Evolutionary conservation across 1,139 yeast genomes (phyloP).

Genomic region (Yamadazyma sp.): DNA sequence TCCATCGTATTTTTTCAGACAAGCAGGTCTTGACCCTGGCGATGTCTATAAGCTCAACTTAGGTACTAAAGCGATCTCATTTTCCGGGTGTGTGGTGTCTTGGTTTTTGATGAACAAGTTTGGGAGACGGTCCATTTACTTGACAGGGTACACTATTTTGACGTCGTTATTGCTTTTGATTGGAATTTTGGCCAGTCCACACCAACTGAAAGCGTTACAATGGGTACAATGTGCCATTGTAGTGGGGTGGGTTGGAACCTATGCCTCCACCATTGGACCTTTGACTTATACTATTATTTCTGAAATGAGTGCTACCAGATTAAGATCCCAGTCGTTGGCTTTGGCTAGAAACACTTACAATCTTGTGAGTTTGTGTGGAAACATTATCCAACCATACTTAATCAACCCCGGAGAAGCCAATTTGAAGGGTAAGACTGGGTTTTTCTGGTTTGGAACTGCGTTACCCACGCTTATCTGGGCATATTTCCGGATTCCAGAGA

Average conservation of each 20-base stretch:
- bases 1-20: conserved; percentile 35
- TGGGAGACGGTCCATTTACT: conserved; percentile 25
- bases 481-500: conserved; percentile 24
- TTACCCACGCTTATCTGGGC: conserved; percentile 24
- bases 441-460: conserved; percentile 42
- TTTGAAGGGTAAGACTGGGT: conserved; percentile 26
- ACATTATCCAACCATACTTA: conserved; percentile 24
- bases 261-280: conserved; percentile 25
- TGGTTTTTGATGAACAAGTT: conserved; percentile 21
- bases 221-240: conserved; percentile 24
- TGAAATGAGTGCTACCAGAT: conserved; percentile 25
- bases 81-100: conserved; percentile 18
- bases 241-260: conserved; percentile 25
- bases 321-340: conserved; percentile 25
- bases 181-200: conserved; percentile 38
- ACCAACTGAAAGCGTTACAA: conserved; percentile 15
- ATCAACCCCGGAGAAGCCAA: conserved; percentile 24
- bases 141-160: conserved; percentile 22
- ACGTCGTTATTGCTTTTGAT: conserved; percentile 38
- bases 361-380: conserved; percentile 19
- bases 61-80: conserved; percentile 27
- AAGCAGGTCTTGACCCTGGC: conserved; percentile 29
- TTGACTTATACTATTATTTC: conserved; percentile 23
- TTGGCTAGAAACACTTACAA: conserved; percentile 25
- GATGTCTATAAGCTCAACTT: conserved; percentile 25